These are phyloP conservation scores for Inosperma sp. DNA, from an alignment of 768 basidiomycete genomes.

Conservation along the genomic window DNA sequence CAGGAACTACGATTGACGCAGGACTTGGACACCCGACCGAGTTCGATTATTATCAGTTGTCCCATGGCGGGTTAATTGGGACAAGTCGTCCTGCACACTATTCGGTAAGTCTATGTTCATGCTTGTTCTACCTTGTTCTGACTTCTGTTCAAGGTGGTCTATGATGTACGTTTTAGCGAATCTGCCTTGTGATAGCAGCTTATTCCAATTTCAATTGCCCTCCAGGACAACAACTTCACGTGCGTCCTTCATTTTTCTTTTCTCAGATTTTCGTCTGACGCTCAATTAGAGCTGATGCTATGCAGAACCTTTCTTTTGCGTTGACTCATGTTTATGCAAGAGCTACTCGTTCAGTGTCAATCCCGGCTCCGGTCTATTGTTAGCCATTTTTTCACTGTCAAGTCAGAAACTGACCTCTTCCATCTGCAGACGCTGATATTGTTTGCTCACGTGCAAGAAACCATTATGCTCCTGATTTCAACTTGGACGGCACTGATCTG, in stretches of 20 bases:
- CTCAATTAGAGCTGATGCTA: slow-evolving; percentile 49
- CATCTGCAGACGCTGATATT: slow-evolving; percentile 69
- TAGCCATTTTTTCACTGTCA: slow-evolving; percentile 24
- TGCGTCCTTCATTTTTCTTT: slow-evolving; percentile 25
- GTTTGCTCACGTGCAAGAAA: slow-evolving; percentile 79
- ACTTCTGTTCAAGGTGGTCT: slow-evolving; percentile 30
- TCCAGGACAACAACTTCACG: slow-evolving; percentile 54
- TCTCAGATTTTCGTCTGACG: not conserved
- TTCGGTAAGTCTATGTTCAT: slow-evolving; percentile 30
- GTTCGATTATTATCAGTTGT: slow-evolving; percentile 74
- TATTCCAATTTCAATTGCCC: not conserved
- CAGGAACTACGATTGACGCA: slow-evolving; percentile 75
- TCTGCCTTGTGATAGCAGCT: not conserved
- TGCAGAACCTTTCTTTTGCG: slow-evolving; percentile 67
- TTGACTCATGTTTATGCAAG: slow-evolving; percentile 80
- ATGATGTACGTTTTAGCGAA: slow-evolving; percentile 38
- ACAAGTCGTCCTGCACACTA: slow-evolving; percentile 58
- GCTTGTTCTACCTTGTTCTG: not conserved
- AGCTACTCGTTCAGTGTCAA: slow-evolving; percentile 78
- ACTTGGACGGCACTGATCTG: slow-evolving; percentile 55
- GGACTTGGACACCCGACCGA: slow-evolving; percentile 69
- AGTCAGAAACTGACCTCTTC: not conserved
- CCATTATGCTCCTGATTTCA: slow-evolving; percentile 65
- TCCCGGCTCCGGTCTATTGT: slow-evolving; percentile 86
- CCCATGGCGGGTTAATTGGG: slow-evolving; percentile 73